Conservation (phyloP, 2,329 filamentous ascomycete species). For the Aureobasidium sp. region DNA sequence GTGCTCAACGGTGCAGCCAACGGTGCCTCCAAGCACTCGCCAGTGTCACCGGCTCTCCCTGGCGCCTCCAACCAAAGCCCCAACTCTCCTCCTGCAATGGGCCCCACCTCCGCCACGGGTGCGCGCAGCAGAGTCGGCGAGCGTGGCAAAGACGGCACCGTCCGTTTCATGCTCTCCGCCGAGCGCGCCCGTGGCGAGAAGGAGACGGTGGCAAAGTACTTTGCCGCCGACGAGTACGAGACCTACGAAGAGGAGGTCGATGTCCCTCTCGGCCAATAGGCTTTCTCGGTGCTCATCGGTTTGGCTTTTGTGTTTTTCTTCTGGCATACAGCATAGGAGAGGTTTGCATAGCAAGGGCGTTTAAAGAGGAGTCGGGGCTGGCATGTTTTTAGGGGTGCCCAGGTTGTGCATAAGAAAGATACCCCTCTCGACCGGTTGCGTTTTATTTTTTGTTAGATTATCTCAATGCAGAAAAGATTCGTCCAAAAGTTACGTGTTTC, state of each 20-base stretch:
- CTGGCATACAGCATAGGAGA: neutral
- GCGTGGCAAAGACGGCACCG: constrained; percentile 59
- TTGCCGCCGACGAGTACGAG: constrained; percentile 63
- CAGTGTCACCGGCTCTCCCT: constrained; percentile 4
- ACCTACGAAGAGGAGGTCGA: constrained; percentile 75
- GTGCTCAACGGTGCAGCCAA: constrained; percentile 31
- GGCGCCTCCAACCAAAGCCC: constrained; percentile 23
- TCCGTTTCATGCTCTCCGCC: constrained; percentile 82
- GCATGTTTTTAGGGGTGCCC: neutral
- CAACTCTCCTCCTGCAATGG: constrained; percentile 34
- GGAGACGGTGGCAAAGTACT: constrained; percentile 59
- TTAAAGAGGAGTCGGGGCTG: neutral
- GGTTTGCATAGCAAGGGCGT: constrained; percentile 1
- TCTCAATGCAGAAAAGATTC: neutral
- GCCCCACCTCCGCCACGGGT: constrained; percentile 26
- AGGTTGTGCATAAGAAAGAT: neutral
- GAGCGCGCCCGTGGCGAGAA: constrained; percentile 67
- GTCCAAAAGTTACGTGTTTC: neutral
- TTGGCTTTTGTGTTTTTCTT: neutral
- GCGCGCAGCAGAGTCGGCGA: constrained; percentile 31
- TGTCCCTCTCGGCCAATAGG: constrained; percentile 10
- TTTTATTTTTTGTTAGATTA: neutral
- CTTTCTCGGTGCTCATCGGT: neutral
- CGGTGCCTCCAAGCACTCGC: constrained; percentile 20
- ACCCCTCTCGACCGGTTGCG: neutral